Evolutionary conservation across 2,329 filamentous ascomycete species (phyloP), one percentile per base, ranked within the genome.

Genomic region (Calonectria honghensis): DNA sequence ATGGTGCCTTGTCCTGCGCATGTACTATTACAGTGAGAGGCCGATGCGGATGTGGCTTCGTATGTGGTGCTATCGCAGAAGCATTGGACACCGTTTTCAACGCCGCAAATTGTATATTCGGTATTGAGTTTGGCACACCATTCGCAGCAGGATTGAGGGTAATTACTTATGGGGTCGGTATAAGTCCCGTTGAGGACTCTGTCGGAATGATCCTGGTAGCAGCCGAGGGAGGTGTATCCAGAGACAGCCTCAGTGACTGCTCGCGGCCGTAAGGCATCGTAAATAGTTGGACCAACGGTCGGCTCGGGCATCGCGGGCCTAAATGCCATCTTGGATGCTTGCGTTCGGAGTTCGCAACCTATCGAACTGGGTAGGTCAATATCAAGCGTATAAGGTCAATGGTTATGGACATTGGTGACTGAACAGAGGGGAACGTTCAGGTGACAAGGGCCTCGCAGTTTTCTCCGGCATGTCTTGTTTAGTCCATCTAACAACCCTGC

Each of bases 71-170:
- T 68, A 29, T 48, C 66, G 20, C 66, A 68, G 37, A 59, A 68
- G 29, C 66, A 68, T 50, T 59, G 27, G 6, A 48, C 24, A 13
- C 66, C 66, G 14, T 59, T 48, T 48, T 59, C 51, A 27, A 68
- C 51, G 18, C 66, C 66, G 37, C 66, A 68, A 18, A 59, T 48
- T 4, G 66, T 68, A 45, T 68, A 59, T 9, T 41, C 37, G 27
- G 66, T 59, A 29, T 68, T 68, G 4, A 32, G 0, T 29, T 68
- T 68, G 37, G 41, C 37, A 14, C 66, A 68, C 66, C 66, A 68
- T 37, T 61, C 66, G 52, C 66, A 68, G 14, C 66, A 68, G 20
- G 37, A 68, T n/a, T 68, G 51, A 5, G 66, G 66, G 20, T 59
- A 35, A 10, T 63, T 52, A 20, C 57, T 63, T 9, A 24, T 18